Evolutionary conservation across 2,329 filamentous ascomycete species (phyloP).

Genomic region (Berkeleyomyces rouxiae): DNA sequence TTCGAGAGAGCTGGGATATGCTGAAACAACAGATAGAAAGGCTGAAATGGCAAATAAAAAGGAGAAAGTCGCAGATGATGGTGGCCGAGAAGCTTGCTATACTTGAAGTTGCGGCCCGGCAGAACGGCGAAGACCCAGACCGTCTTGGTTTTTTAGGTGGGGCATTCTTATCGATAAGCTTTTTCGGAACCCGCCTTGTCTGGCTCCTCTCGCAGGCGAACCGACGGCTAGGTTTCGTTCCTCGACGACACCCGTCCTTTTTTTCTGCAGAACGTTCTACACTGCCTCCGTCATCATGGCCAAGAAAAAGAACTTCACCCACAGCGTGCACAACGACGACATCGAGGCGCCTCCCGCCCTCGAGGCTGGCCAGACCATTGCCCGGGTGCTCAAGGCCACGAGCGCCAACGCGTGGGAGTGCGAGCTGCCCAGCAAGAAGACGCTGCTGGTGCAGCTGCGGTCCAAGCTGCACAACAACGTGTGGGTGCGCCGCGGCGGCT

Average conservation of each 20-base stretch:
- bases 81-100: neutral
- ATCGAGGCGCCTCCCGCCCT: conserved; percentile 5
- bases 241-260: neutral
- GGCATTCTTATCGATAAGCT: conserved; percentile 11
- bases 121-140: neutral
- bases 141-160: conserved; percentile 2
- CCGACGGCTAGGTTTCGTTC: no score
- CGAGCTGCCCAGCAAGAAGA: conserved; percentile 47
- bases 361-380: conserved; percentile 45
- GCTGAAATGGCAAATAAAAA: neutral
- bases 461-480: conserved; percentile 78
- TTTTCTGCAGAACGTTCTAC: neutral
- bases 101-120: neutral
- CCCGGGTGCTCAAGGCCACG: conserved; percentile 62
- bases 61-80: neutral
- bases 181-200: neutral
- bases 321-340: conserved; percentile 11
- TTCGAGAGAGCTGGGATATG: neutral
- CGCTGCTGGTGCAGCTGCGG: conserved; percentile 64
- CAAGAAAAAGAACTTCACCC: conserved; percentile 13
- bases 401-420: conserved; percentile 84
- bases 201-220: neutral
- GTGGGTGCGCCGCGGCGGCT: conserved; percentile 82
- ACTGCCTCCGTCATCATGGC: neutral
- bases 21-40: neutral